Base-by-base conservation (phyloP, 2,329 filamentous ascomycete genomes). In the Alternaria sp. region DNA sequence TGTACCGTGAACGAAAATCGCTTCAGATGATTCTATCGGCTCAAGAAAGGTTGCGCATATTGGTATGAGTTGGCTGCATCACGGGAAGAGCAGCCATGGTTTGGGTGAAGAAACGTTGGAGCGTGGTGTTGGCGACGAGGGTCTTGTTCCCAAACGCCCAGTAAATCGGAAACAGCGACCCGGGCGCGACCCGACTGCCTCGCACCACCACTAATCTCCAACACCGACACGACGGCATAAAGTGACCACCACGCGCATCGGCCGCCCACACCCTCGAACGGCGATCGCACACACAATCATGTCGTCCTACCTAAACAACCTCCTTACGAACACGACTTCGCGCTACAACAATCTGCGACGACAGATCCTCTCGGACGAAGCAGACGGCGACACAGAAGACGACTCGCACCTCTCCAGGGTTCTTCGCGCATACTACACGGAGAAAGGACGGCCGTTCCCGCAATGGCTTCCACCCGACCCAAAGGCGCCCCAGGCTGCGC, bases 331-430 rank as follows among this genome's bases (percentile, higher is more conserved):
- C 69, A 88, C 79, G 69, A 88, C 81, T 76, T 84, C 86, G 47
- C 84, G 85, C 57, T 87, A 89, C 79, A 87, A 84, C 77, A 84
- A 84, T 49, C 82, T 89, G 58, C 86, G 87, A 43, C 85, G 82
- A 62, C 90, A 90, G 65, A 89, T 93, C 65, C 88, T 94, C 67
- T 88, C 92, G 37, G 81, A 81, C 77, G 84, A 86, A 75, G 80
- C 81, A 60, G 84, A 86, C 76, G 84, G 84, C 73, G 84, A 86
- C 76, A 85, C 84, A 57, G 83, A 96, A 81, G 94, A 98, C 83
- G 93, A 97, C 83, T 96, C 94, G 3, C 94, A 98, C 83, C 92
- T 98, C 75, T 96, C 93, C 82, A 92, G 96, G 74, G 94, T 97
- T 37, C 88, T 99, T 25, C 92, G 96, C 74, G 91, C 89, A 72